Evolutionary conservation across 2,329 filamentous ascomycete genomes (phyloP), one percentile per base, ranked within the genome.

Genomic region (Knufia fluminis): DNA sequence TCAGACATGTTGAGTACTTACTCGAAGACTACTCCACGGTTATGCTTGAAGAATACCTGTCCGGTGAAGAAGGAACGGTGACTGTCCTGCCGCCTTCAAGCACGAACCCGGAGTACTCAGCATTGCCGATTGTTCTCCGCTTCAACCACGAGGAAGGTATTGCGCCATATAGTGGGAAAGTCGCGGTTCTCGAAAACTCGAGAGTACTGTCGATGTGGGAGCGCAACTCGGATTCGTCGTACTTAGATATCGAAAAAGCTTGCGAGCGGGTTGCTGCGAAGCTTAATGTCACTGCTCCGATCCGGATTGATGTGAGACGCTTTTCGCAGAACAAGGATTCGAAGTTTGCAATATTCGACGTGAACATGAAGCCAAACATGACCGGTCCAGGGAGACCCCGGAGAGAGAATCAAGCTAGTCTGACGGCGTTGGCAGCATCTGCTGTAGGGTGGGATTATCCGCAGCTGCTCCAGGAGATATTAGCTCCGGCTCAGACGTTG

Each of bases 361-460:
- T 76, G 10, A 75, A 75, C 48, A 73, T 76, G 68, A 75, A 76
- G 57, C 72, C 72, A 65, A 72, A 73, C 42, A 72, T 72, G 66
- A 73, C 70, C 3, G 72, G 71, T 0, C 70, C 71, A 2, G 72
- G 71, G 2, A 62, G 71, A 12, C 70, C 71, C 1, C 71, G 71
- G 0, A 62, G 72, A 10, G 68, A 74, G 9, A 64, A 75, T 46
- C 72, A 76, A 55, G 69, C 70, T 0, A 73, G 72, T 52, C 53
- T 75, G 12, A 72, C 66, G 2, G 68, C 56, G 1, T 62, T 73
- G 33, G 71, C 73, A 4, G 73, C 72, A 7, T 55, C 59, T 2
- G 63, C 61, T 2, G 50, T 71, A 7, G 69, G 69, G 0, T 74
- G 71, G 70, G 67, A 69, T 35, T 73, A 71, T 55, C 36, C 56